These are phyloP conservation scores for Claviceps pazoutovae DNA, from an alignment of 2,329 filamentous ascomycete species.

Conservation along the genomic window DNA sequence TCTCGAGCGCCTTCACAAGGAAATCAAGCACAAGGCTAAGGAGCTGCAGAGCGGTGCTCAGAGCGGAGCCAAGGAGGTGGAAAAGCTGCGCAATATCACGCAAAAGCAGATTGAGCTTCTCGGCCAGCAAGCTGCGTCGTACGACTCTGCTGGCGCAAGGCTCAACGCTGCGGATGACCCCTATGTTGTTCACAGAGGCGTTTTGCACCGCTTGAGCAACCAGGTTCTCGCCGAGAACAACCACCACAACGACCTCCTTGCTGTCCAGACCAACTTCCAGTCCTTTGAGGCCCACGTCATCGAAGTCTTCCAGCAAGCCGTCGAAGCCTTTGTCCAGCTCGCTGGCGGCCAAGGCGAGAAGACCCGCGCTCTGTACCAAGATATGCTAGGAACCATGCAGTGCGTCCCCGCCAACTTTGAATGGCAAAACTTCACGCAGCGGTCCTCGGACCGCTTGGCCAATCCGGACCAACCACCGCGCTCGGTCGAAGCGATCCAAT, in stretches of 20 bases:
- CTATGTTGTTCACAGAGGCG: constrained; percentile 71
- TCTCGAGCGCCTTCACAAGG: constrained; percentile 80
- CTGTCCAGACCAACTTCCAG: constrained; percentile 81
- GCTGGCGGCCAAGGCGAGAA: constrained; percentile 71
- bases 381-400: constrained; percentile 67
- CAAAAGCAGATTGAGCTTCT: constrained; percentile 96
- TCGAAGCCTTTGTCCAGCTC: constrained; percentile 73
- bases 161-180: constrained; percentile 66
- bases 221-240: constrained; percentile 94
- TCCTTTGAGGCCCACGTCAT: constrained; percentile 80
- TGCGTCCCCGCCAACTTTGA: constrained; percentile 74
- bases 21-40: constrained; percentile 94
- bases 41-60: constrained; percentile 69
- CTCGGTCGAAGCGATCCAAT: constrained; percentile 57
- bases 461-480: constrained; percentile 64
- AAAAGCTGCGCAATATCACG: constrained; percentile 71
- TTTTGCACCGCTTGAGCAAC: constrained; percentile 73
- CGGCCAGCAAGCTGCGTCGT: constrained; percentile 69
- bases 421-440: constrained; percentile 71
- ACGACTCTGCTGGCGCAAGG: constrained; percentile 61
- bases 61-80: constrained; percentile 79
- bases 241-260: constrained; percentile 79
- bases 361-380: constrained; percentile 64
- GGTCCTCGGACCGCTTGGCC: constrained; percentile 59
- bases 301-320: constrained; percentile 64